These are phyloP conservation scores for Magnusiomyces tetraspermus DNA, from an alignment of 1,139 yeast species.

Conservation along the genomic window DNA sequence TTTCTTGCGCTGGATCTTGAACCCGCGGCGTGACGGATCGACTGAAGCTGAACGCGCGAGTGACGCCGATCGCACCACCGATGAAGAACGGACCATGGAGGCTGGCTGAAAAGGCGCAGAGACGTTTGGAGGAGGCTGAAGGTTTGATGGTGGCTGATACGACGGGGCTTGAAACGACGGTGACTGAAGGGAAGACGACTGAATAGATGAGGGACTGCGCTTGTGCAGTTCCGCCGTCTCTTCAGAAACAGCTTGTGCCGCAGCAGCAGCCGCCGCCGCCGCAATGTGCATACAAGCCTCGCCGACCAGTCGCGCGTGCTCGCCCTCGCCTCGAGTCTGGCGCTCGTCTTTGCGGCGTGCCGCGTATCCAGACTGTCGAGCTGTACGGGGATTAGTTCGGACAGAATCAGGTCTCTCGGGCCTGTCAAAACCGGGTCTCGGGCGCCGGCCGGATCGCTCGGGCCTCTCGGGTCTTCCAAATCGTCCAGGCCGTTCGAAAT, in stretches of 20 bases:
- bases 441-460: too few relatives aligned
- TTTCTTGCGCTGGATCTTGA: conserved; percentile 38
- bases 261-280: conserved; percentile 60
- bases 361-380: background rate
- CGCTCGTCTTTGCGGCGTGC: conserved; percentile 11
- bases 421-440: too few relatives aligned
- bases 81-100: too few relatives aligned
- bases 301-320: conserved; percentile 62
- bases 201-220: too few relatives aligned
- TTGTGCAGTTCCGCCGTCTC: conserved; percentile 16
- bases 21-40: conserved; percentile 13
- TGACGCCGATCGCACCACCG: conserved; percentile 11
- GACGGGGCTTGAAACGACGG: too few relatives aligned
- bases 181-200: too few relatives aligned
- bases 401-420: too few relatives aligned
- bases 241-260: conserved; percentile 31
- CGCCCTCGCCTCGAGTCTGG: conserved; percentile 27
- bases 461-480: too few relatives aligned
- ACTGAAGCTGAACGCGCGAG: background rate
- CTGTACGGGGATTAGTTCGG: background rate
- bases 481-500: too few relatives aligned
- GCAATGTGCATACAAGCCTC: conserved; percentile 81
- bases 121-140: too few relatives aligned
- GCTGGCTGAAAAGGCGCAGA: too few relatives aligned
- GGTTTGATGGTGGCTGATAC: too few relatives aligned